Evolutionary conservation across 202 grass and related monocot species (phyloP).

Genomic region (Musa balbisiana): DNA sequence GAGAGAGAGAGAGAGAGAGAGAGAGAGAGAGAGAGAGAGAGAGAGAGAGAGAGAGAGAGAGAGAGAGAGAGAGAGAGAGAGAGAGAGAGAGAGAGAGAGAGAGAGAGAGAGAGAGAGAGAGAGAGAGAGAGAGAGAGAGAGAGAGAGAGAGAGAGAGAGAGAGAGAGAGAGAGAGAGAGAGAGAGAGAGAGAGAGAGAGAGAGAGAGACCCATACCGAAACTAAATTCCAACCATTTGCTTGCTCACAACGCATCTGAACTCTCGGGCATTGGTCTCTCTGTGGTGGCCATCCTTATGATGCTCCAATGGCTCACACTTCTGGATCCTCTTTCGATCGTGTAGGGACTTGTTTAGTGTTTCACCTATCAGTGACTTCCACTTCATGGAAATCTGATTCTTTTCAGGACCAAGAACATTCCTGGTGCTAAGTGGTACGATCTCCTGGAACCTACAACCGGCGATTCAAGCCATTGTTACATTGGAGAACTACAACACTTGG

Average conservation of each 20-base stretch:
- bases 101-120: too few relatives aligned
- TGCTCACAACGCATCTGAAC: conserved; percentile 7
- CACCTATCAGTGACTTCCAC: conserved; percentile 67
- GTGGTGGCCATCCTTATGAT: conserved; percentile 2
- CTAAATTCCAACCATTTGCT: conserved; percentile 16
- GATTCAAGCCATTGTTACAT: background rate
- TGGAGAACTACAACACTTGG: background rate
- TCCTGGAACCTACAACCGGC: conserved; percentile 69
- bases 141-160: too few relatives aligned
- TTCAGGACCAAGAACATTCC: conserved; percentile 79
- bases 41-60: too few relatives aligned
- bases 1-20: too few relatives aligned
- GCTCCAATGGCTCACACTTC: conserved; percentile 10
- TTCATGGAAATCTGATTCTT: conserved; percentile 52
- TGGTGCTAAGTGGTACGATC: conserved; percentile 73
- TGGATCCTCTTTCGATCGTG: conserved; percentile 1
- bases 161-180: too few relatives aligned
- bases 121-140: too few relatives aligned
- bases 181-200: too few relatives aligned
- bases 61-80: too few relatives aligned
- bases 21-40: too few relatives aligned
- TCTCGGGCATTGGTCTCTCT: background rate
- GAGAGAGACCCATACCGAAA: conserved; percentile 6
- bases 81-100: too few relatives aligned
- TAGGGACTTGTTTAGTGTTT: conserved; percentile 48